Base-by-base conservation (phyloP, 176 grass and related monocot genomes). In the Musa beccarii region DNA sequence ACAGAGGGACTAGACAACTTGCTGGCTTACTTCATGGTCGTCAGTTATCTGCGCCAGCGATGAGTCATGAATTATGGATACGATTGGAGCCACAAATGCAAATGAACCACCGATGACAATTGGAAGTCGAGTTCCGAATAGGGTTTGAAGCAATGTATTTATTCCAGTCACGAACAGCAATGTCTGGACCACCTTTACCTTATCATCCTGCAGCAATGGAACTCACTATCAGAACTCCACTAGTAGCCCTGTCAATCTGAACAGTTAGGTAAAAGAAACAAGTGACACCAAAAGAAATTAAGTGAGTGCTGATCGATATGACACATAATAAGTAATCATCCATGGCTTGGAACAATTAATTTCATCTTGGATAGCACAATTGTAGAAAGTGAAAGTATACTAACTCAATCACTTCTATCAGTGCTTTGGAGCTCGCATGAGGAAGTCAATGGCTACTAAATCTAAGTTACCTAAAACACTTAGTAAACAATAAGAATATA, bases 91-190 rank as follows among this genome's bases (percentile, higher is more conserved):
- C 11, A 98, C 72, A 74, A 98, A 98, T 43, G 94, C 86, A 74
- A 87, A 98, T 21, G 94, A 98, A 16, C 90, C 94, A 19, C 94
- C 90, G 19, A 98, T 80, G 9, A 98, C 84, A 14, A 88, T 91
- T 1, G 94, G 94, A 78, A 98, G 88, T 1, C 94, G 81, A 49
- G 88, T 98, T 72, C 94, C 94, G 66, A 98, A 93, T 10, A 98
- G 84, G 21, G 94, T 85, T 82, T 98, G 94, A 72, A 98, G 86
- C 79, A 98, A 83, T 69, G 94, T 98, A 86, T 98, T 93, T 69
- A 98, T 89, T 78, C 94, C 94, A 59, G 86, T 93, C 70, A 98
- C 88, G 86, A 98, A 98, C 15, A 98, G 82, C 75, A 91, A 68
- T 82, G 94, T 98, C 66, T 98, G 94, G 34, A 98, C 82, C 80